phyloP scores from a whole-genome alignment of 2,329 filamentous ascomycete genomes.

The Cadophora luteo-olivacea region DNA sequence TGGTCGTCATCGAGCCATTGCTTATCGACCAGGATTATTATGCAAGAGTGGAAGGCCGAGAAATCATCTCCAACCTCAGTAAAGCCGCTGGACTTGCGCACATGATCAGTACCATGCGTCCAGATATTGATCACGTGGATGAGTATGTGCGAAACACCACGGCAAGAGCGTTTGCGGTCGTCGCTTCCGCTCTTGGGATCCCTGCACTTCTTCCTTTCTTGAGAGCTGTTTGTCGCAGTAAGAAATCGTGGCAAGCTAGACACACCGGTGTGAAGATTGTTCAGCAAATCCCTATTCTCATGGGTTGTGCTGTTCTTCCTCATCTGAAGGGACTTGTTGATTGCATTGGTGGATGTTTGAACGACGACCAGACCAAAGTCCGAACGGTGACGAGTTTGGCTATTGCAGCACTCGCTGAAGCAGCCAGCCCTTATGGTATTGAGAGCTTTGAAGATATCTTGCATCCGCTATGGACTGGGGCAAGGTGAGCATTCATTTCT shows the following conservation, averaged over 20 bases:
- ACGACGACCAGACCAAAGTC: constrained; percentile 98
- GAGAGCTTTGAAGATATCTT: constrained; percentile 98
- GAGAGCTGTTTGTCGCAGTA: constrained; percentile 93
- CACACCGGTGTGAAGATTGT: constrained; percentile 99
- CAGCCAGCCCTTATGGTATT: constrained; percentile 97
- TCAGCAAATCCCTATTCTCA: constrained; percentile 97
- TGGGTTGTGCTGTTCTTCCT: constrained; percentile 96
- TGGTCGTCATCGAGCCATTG: constrained; percentile 98
- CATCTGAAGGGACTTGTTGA: constrained; percentile 96
- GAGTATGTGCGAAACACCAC: constrained; percentile 99
- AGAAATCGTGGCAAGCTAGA: constrained; percentile 98
- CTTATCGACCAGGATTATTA: constrained; percentile 99
- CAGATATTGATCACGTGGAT: constrained; percentile 97
- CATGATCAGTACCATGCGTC: constrained; percentile 99
- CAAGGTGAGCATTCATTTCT: constrained; percentile 20
- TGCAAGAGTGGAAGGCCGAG: constrained; percentile 94
- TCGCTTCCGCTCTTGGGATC: constrained; percentile 94
- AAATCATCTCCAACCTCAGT: constrained; percentile 97
- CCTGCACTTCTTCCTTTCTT: constrained; percentile 94
- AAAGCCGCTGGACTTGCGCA: constrained; percentile 96
- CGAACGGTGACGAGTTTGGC: constrained; percentile 94
- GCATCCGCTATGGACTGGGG: constrained; percentile 96
- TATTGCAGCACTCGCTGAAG: constrained; percentile 93
- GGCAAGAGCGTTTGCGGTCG: constrained; percentile 94
- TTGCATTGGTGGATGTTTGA: constrained; percentile 93